phyloP scores from a whole-genome alignment of 169 alveolate genomes.

The Cryptosporidium viatorum region DNA sequence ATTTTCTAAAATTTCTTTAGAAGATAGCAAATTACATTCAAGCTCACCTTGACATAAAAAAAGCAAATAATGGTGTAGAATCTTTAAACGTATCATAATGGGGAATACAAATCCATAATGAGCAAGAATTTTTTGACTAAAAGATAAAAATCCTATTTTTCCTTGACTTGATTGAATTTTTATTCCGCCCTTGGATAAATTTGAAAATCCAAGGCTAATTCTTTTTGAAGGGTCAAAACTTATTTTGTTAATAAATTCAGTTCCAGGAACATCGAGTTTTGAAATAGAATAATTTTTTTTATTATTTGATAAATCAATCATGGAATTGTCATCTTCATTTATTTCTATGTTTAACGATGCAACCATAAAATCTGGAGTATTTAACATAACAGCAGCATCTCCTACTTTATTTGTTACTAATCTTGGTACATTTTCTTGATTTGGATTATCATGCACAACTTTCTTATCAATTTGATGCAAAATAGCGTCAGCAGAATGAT shows the following conservation, averaged over 20 bases:
- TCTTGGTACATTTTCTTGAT: neutral
- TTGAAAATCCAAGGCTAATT: constrained; percentile 60
- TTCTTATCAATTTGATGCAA: neutral
- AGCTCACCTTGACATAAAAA: neutral
- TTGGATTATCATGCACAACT: neutral
- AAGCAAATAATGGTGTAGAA: constrained; percentile 33
- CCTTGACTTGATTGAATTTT: constrained; percentile 17
- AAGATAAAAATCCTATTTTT: constrained; percentile 25
- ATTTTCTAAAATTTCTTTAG: constrained; percentile 53
- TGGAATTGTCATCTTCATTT: neutral
- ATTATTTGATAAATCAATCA: neutral
- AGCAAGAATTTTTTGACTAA: constrained; percentile 69
- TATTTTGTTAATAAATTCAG: neutral
- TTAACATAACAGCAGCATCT: constrained; percentile 31
- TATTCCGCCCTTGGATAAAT: constrained; percentile 10
- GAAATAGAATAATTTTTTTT: neutral
- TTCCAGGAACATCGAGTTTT: constrained; percentile 36
- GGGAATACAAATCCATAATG: constrained; percentile 74
- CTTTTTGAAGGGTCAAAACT: constrained; percentile 63
- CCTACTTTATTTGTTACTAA: constrained; percentile 17
- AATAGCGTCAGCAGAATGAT: neutral
- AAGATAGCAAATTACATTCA: constrained; percentile 7
- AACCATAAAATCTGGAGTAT: constrained; percentile 46
- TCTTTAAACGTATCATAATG: constrained; percentile 53
- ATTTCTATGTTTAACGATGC: constrained; percentile 70